phyloP scores from a whole-genome alignment of 768 basidiomycete genomes.

The Saitozyma sp. region DNA sequence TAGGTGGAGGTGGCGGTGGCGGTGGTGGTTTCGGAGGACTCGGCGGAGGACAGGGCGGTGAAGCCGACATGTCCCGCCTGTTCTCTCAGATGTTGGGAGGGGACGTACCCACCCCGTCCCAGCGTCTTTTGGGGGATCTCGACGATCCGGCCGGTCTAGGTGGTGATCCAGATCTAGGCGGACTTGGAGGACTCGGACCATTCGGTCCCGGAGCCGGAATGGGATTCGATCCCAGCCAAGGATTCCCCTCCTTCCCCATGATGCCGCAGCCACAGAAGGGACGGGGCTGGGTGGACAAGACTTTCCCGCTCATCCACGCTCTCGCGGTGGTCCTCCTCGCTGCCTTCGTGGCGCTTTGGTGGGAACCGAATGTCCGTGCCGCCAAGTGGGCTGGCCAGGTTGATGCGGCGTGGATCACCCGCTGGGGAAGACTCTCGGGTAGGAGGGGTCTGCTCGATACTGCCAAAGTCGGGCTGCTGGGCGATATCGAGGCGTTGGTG shows the following conservation, averaged over 20 bases:
- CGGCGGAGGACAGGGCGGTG: constrained; percentile 12
- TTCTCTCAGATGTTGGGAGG: constrained; percentile 40
- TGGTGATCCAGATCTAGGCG: constrained; percentile 12
- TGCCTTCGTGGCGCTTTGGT: constrained; percentile 42
- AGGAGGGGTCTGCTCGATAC: constrained; percentile 3
- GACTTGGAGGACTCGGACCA: background rate
- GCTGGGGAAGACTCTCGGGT: constrained; percentile 14
- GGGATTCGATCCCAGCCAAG: constrained; percentile 1
- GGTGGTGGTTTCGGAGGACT: constrained; percentile 10
- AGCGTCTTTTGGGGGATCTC: constrained; percentile 33
- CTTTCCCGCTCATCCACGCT: constrained; percentile 48
- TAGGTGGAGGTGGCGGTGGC: constrained; percentile 27
- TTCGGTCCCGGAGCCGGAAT: constrained; percentile 14
- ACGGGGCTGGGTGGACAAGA: constrained; percentile 27
- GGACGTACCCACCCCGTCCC: background rate
- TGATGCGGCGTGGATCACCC: constrained; percentile 6
- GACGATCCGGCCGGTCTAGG: constrained; percentile 43
- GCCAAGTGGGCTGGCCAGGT: constrained; percentile 19
- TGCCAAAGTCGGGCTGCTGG: constrained; percentile 13
- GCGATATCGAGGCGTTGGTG: constrained; percentile 31
- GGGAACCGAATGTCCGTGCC: constrained; percentile 45
- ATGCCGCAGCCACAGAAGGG: constrained; percentile 8
- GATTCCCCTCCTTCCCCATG: background rate
- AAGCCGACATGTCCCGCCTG: constrained; percentile 35
- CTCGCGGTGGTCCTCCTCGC: constrained; percentile 36